phyloP scores from a whole-genome alignment of 495 filamentous ascomycete species.

The Neurospora sp. region DNA sequence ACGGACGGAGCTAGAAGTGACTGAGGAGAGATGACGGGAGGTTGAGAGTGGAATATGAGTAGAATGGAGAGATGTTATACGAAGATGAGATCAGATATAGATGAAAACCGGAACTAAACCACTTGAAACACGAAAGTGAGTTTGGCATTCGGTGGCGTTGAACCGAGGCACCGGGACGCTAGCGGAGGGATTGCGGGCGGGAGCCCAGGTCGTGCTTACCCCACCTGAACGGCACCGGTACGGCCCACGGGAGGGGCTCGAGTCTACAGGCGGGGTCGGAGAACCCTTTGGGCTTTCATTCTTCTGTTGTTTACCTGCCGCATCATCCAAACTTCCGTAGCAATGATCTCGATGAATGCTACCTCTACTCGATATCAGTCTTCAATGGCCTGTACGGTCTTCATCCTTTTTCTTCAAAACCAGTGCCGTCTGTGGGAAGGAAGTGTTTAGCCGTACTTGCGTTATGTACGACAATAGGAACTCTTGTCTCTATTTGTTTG shows the following conservation, averaged over 20 bases:
- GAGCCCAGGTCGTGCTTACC: background rate
- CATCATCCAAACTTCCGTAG: background rate
- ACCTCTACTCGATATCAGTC: too few relatives aligned
- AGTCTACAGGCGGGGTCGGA: background rate
- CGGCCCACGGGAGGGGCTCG: background rate
- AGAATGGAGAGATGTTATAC: background rate
- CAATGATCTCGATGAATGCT: background rate
- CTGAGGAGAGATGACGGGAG: too few relatives aligned
- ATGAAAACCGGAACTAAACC: background rate
- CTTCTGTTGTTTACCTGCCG: background rate
- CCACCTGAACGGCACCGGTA: background rate
- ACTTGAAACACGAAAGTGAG: background rate
- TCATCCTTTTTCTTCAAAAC: background rate
- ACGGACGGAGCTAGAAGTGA: background rate
- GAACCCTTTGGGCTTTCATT: background rate
- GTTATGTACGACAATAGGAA: background rate
- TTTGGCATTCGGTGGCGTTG: background rate
- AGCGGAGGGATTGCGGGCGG: background rate
- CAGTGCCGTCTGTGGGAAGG: background rate
- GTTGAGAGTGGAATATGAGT: too few relatives aligned
- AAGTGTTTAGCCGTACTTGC: background rate
- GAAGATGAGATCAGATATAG: background rate
- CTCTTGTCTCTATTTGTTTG: too few relatives aligned
- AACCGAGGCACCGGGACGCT: background rate
- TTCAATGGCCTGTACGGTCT: background rate